Conservation (phyloP, 345 rosid genomes). For the Eucalyptus regnans region DNA sequence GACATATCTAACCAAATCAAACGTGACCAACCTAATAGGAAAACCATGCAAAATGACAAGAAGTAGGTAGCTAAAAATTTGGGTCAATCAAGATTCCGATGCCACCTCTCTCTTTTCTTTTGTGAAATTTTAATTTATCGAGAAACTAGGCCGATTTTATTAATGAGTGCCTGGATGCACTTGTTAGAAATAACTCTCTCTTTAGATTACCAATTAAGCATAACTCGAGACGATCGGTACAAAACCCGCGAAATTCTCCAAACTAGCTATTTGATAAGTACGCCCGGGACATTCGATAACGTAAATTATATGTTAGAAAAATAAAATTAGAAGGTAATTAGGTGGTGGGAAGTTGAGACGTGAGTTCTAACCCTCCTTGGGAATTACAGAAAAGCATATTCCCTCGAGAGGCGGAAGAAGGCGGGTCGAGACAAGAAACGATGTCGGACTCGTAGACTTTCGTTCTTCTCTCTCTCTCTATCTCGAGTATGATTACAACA, state of each 20-base stretch:
- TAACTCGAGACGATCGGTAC: background rate
- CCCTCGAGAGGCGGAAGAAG: background rate
- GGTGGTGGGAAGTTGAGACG: background rate
- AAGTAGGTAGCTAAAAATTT: background rate
- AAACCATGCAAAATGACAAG: background rate
- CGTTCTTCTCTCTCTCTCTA: background rate
- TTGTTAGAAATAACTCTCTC: background rate
- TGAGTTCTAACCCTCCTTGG: background rate
- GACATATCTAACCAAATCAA: background rate
- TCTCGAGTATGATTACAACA: background rate
- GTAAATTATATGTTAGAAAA: background rate
- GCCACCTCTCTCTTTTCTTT: background rate
- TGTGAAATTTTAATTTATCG: background rate
- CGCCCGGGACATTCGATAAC: background rate
- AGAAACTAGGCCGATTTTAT: background rate
- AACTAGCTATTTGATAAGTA: background rate
- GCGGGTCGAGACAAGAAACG: background rate
- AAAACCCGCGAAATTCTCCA: background rate
- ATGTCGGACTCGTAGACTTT: background rate
- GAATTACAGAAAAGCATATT: background rate
- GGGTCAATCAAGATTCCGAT: background rate
- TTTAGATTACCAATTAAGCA: background rate
- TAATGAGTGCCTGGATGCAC: rapidly evolving
- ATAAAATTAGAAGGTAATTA: background rate
- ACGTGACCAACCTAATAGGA: background rate